Base-by-base conservation (phyloP, 768 basidiomycete species). In the Lenzites betulinus region DNA sequence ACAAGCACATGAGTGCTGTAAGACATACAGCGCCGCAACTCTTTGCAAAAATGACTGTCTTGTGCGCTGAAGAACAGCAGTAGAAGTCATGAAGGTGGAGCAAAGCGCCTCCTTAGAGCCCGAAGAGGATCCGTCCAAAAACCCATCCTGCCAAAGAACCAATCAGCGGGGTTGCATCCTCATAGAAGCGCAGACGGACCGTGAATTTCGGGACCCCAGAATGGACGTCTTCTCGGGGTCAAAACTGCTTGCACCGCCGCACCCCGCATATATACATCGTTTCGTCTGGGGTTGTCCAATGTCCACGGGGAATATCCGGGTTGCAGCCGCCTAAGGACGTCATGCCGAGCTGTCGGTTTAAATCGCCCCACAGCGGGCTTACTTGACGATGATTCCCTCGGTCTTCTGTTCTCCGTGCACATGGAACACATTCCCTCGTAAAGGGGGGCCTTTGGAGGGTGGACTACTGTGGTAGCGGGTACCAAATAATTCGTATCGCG, bases 241-340 rank as follows among this genome's bases (percentile, higher is more conserved):
- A 49, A 33, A 57, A 41, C 18, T 39, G 26, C 25, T 20, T 48
- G 36, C 47, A 57, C 26, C 48, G 55, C 36, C 46, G 38, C 36
- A 54, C 38, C 53, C 59, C 59, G 53, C 53, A 54, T 54, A 30
- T 36, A 36, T n/a, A n/a, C n/a, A n/a, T n/a, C n/a, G n/a, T n/a
- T n/a, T n/a, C n/a, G n/a, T n/a, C n/a, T n/a, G 23, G 44, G 53
- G 25, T 9, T 26, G 30, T 33, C 22, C 28, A 26, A n/a, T 26
- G 35, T 36, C 53, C n/a, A 12, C 33, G 51, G 58, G n/a, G 41
- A 44, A 59, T 59, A 44, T 51, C 58, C 58, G 58, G 50, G 18
- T 16, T 15, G 22, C 16, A 28, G 7, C 20, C 25, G 33, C 47
- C 26, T 9, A n/a, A n/a, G 26, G 48, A 42, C 53, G 49, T 53